Base-by-base conservation (phyloP, 2,329 filamentous ascomycete genomes). In the Bipolaris sorokiniana region DNA sequence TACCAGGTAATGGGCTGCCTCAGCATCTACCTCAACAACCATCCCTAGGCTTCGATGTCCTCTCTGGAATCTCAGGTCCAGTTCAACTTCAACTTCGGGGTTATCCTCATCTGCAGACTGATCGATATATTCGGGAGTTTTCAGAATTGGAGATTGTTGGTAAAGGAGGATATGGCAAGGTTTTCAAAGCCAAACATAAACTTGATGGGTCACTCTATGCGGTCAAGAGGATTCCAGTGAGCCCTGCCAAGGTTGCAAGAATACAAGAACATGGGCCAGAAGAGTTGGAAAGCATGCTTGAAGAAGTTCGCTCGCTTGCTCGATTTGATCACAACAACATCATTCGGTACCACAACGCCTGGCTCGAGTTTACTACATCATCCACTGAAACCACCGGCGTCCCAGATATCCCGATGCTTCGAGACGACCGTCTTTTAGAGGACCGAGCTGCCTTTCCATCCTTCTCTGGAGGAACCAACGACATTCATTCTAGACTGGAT, bases 261-360 rank as follows among this genome's bases (percentile, higher is more conserved):
- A 79, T 87, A n/a, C 78, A 82, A 45, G 75, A 81, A 50, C 78
- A 80, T 20, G 83, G 82, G 1, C 75, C 82, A 31, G 75, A 80
- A 50, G 84, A 85, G 58, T 73, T 88, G 40, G 84, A 86, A 64
- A 79, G 75, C 48, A 79, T 88, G 31, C 77, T 88, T 51, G 81
- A 81, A 54, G 87, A 89, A 71, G 82, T 89, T 7, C 80, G 85
- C 46, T 86, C 85, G 0, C 77, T 90, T 42, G 87, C 87, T 45
- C 79, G 80, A 23, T 77, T 89, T 15, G 84, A 89, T 44, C 87
- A 90, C 70, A 80, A 80, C 5, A 88, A 90, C 67, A 83, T 90
- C 53, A 87, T 90, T 34, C 81, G 87, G 22, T 90, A 90, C 65
- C 86, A 85, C 67, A 82, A 82, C 49, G 84, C 84, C 13, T 90